Evolutionary conservation across 1,139 yeast genomes (phyloP).

Genomic region (Yamadazyma kanchanaburiensis): DNA sequence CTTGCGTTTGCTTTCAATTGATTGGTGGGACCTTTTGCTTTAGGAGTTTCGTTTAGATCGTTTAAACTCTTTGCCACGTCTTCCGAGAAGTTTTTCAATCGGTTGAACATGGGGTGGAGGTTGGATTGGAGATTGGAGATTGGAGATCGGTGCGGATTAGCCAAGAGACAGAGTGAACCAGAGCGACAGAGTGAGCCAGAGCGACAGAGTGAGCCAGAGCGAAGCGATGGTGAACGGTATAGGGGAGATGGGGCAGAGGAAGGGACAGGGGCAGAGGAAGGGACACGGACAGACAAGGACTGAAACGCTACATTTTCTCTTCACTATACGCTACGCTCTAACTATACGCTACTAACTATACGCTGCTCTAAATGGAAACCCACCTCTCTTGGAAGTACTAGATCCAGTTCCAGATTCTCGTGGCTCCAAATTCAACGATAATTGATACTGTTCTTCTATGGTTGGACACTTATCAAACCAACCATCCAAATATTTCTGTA

Average conservation of each 20-base stretch:
- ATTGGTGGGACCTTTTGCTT: constrained; percentile 13
- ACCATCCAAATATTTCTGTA: constrained; percentile 59
- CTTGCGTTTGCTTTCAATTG: constrained; percentile 34
- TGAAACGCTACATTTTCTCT: too few relatives aligned
- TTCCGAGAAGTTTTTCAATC: constrained; percentile 57
- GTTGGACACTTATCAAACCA: constrained; percentile 66
- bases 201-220: too few relatives aligned
- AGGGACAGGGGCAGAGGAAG: too few relatives aligned
- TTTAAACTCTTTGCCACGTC: constrained; percentile 47
- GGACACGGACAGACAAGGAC: too few relatives aligned
- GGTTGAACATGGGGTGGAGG: constrained; percentile 29
- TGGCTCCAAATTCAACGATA: constrained; percentile 74
- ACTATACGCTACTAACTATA: too few relatives aligned
- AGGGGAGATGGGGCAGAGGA: too few relatives aligned
- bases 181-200: too few relatives aligned
- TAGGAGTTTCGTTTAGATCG: constrained; percentile 24
- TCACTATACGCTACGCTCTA: too few relatives aligned
- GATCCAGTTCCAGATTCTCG: constrained; percentile 28
- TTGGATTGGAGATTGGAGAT: not conserved
- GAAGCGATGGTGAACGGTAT: too few relatives aligned
- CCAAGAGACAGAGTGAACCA: too few relatives aligned
- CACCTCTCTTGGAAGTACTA: constrained; percentile 3
- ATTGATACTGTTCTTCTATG: constrained; percentile 77
- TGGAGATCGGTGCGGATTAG: not conserved
- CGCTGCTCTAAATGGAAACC: constrained; percentile 12